Evolutionary conservation across 225 moss, liverwort and hornwort species (phyloP).

Genomic region (Anthoceros angustus): DNA sequence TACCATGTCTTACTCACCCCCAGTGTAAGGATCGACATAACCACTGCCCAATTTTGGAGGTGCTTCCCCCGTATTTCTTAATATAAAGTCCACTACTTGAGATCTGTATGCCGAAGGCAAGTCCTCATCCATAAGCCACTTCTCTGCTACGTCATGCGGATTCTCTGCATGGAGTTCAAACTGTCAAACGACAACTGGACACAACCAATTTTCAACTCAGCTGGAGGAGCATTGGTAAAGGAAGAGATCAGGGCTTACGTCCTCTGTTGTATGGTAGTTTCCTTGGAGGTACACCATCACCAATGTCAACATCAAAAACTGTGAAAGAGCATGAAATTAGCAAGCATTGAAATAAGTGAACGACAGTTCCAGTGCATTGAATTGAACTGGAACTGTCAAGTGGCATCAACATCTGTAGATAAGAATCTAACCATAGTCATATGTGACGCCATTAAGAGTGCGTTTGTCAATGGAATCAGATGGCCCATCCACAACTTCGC

Average conservation of each 20-base stretch:
- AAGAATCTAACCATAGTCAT: constrained; percentile 53
- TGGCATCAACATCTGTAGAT: background rate
- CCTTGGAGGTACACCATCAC: constrained; percentile 77
- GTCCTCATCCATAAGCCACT: constrained; percentile 75
- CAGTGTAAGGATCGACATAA: constrained; percentile 92
- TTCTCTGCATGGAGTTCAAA: constrained; percentile 41
- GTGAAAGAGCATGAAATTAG: constrained; percentile 9
- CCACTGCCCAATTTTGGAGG: constrained; percentile 46
- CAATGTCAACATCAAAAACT: constrained; percentile 99
- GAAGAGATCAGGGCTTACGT: constrained; percentile 28
- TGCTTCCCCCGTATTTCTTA: constrained; percentile 66
- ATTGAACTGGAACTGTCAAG: background rate
- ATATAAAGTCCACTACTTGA: constrained; percentile 93
- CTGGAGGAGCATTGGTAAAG: background rate
- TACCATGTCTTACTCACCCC: constrained; percentile 40
- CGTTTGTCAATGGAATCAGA: constrained; percentile 49
- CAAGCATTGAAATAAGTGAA: background rate
- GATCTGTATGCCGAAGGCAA: constrained; percentile 71
- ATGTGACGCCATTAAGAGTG: constrained; percentile 61
- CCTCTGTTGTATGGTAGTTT: constrained; percentile 83
- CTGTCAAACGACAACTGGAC: constrained; percentile 3
- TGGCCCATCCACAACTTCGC: constrained; percentile 97
- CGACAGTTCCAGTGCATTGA: too few relatives aligned
- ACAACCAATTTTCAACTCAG: background rate
- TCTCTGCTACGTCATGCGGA: constrained; percentile 86